Evolutionary conservation across 129 eudicot genomes (phyloP).

Genomic region (Dittrichia graveolens): DNA sequence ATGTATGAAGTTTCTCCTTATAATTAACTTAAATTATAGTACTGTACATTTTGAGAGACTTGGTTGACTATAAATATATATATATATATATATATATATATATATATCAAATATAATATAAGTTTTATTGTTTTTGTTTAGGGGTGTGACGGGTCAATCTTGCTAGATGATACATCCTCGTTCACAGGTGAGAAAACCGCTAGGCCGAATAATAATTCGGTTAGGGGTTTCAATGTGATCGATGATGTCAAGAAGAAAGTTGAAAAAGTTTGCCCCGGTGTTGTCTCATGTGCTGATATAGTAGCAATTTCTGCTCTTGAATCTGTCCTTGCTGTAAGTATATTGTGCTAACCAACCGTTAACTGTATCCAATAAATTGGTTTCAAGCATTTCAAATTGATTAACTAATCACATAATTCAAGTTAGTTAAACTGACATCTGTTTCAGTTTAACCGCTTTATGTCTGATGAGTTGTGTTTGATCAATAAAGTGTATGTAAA

Average conservation of each 20-base stretch:
- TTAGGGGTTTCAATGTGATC: conserved; percentile 57
- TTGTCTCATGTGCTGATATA: conserved; percentile 77
- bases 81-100: too few relatives aligned
- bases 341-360: not conserved
- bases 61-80: conserved; percentile 2
- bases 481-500: too few relatives aligned
- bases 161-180: conserved; percentile 62
- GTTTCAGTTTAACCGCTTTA: too few relatives aligned
- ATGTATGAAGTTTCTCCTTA: conserved; percentile 11
- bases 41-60: not conserved
- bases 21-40: not conserved
- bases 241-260: conserved; percentile 52
- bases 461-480: too few relatives aligned
- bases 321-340: conserved; percentile 49
- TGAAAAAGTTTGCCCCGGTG: conserved; percentile 56
- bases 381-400: not conserved
- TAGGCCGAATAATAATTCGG: conserved; percentile 44
- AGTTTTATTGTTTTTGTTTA: conserved; percentile 1
- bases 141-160: conserved; percentile 73
- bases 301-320: conserved; percentile 64
- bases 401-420: not conserved
- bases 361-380: not conserved
- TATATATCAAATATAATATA: not conserved
- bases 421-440: too few relatives aligned
- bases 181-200: conserved; percentile 70